Conservation (phyloP, 495 filamentous ascomycete species). For the Talaromyces wortmannii region DNA sequence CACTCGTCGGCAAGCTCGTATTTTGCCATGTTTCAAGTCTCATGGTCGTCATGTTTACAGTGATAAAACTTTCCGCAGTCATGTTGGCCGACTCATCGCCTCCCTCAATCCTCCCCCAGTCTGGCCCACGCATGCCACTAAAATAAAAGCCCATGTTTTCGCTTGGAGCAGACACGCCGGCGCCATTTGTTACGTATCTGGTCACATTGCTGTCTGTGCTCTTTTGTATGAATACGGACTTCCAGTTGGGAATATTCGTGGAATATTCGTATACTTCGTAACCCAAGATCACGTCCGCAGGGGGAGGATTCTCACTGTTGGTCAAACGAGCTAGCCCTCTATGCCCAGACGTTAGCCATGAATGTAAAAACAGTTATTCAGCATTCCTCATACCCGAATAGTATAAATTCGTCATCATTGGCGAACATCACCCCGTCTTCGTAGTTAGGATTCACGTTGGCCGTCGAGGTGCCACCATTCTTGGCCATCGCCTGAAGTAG, state of each 20-base stretch:
- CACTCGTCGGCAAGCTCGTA: conserved; percentile 31
- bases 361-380: conserved; percentile 37
- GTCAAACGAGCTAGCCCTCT: conserved; percentile 10
- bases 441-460: conserved; percentile 46
- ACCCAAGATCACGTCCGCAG: conserved; percentile 24
- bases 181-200: conserved; percentile 52
- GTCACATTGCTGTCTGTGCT: conserved; percentile 34
- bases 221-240: conserved; percentile 20
- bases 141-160: conserved; percentile 62
- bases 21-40: conserved; percentile 42
- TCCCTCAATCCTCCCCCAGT: conserved; percentile 29
- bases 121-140: conserved; percentile 38
- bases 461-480: conserved; percentile 27
- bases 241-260: conserved; percentile 18
- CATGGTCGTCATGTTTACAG: conserved; percentile 43
- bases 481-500: conserved; percentile 35
- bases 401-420: conserved; percentile 48
- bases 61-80: conserved; percentile 42
- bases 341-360: conserved; percentile 2
- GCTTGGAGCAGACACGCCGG: conserved; percentile 49
- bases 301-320: conserved; percentile 16
- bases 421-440: conserved; percentile 50
- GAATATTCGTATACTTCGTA: conserved; percentile 40
- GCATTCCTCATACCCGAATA: conserved; percentile 5
- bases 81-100: conserved; percentile 20